These are phyloP conservation scores for Aethionema arabicum DNA, from an alignment of 345 rosid genomes.

Conservation along the genomic window DNA sequence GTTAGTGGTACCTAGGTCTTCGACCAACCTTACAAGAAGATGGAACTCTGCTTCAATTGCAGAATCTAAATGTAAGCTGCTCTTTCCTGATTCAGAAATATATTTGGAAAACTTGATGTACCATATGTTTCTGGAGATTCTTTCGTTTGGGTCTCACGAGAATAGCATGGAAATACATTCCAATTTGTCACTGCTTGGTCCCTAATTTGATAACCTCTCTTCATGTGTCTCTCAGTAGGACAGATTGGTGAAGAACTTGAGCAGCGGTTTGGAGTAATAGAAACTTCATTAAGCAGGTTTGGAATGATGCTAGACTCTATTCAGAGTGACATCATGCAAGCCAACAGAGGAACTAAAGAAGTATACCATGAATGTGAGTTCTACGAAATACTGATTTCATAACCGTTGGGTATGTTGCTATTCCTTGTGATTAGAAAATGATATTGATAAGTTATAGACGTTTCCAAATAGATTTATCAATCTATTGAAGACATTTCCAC, in stretches of 20 bases:
- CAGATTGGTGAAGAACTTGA: constrained; percentile 70
- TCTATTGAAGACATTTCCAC: constrained; percentile 1
- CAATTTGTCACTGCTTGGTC: constrained; percentile 6
- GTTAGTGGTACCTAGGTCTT: constrained; percentile 54
- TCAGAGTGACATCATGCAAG: constrained; percentile 83
- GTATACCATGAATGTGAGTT: constrained; percentile 62
- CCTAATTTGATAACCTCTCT: constrained; percentile 10
- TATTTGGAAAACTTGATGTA: too few relatives aligned
- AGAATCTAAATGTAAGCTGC: constrained; percentile 53
- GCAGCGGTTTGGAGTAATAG: constrained; percentile 64
- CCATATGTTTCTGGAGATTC: too few relatives aligned
- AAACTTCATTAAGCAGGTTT: constrained; percentile 71
- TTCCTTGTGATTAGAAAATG: constrained; percentile 2
- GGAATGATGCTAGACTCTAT: constrained; percentile 78
- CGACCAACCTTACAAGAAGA: constrained; percentile 47
- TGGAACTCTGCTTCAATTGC: constrained; percentile 55
- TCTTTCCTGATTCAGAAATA: neutral
- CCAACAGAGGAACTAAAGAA: constrained; percentile 77
- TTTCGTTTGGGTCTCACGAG: too few relatives aligned
- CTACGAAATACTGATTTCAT: constrained; percentile 17
- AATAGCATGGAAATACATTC: neutral
- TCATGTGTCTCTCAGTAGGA: constrained; percentile 45
- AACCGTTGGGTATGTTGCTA: constrained; percentile 4
- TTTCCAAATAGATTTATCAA: constrained; percentile 7
- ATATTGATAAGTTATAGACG: neutral